phyloP scores from a whole-genome alignment of 306 rosid species.

The Cercis canadensis region DNA sequence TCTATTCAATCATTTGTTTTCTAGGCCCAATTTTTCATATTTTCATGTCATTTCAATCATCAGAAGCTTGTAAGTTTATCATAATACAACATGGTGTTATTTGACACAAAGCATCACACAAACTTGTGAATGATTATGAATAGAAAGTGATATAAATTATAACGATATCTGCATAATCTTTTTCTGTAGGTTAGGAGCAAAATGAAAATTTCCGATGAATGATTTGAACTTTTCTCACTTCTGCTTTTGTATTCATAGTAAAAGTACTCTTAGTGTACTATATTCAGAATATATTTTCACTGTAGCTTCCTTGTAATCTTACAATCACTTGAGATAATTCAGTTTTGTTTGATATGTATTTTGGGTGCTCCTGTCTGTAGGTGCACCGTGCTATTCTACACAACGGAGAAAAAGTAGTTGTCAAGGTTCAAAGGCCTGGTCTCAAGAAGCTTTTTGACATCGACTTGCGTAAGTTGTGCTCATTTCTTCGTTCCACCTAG shows the following conservation, averaged over 20 bases:
- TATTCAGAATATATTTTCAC: neutral
- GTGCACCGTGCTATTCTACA: conserved; percentile 93
- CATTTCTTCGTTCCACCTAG: conserved; percentile 12
- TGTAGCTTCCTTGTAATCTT: neutral
- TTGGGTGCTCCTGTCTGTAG: conserved; percentile 45
- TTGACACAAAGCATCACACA: too few species aligned
- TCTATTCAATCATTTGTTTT: neutral
- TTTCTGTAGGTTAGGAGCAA: conserved; percentile 11
- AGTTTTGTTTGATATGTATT: conserved; percentile 15
- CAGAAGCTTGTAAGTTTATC: neutral
- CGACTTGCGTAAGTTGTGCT: conserved; percentile 76
- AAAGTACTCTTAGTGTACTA: too few species aligned
- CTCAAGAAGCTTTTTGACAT: conserved; percentile 95
- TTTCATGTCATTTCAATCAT: conserved; percentile 1
- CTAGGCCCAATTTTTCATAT: neutral
- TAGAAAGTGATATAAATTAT: conserved; percentile 4
- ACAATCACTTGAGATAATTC: conserved; percentile 23
- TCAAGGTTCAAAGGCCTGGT: conserved; percentile 98
- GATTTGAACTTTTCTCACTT: too few species aligned
- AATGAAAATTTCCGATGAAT: neutral
- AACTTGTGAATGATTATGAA: neutral
- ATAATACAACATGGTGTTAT: neutral
- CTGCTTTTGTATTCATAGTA: too few species aligned
- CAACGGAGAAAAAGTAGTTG: conserved; percentile 87
- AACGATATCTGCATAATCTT: neutral